Evolutionary conservation across 805 yeast species (phyloP), one percentile per base, ranked within the genome.

Genomic region (Wickerhamiella slavikovae): DNA sequence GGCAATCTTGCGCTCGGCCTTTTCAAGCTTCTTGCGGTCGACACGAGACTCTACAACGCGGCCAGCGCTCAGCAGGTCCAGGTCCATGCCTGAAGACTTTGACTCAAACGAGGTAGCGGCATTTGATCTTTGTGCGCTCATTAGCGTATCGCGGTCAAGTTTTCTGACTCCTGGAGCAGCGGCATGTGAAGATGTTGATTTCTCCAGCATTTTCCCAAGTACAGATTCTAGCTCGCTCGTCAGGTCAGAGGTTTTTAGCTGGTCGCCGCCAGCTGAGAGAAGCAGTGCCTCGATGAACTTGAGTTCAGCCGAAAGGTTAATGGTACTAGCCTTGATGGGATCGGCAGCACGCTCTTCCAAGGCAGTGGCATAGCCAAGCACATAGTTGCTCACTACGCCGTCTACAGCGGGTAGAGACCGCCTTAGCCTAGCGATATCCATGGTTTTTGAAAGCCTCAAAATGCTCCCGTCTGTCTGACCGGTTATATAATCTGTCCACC

Each of bases 1-100:
- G 15, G 94, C 95, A 49, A 89, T 83, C 61, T 89, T 89, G 45
- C 82, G 70, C 59, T 89, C 99, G 34, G 94, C 98, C 54, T 85
- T 89, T 49, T 83, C 94, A 44, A 89, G 69, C 54, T 89, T 89
- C 70, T 82, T 83, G 62, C 76, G 76, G 52, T 89, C 98, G 25
- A 89, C 99, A 46, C 91, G 68, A 26, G 91, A 72, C 52, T 89
- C 96, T 58, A 82, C 75, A 41, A 74, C 71, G 54, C 93, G 68
- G 33, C 93, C 94, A 0, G 92, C 64, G 14, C 52, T 44, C 38
- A 83, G 91, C 31, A 42, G 39, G 38, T 83, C 94, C 40, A 89
- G 74, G 47, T 82, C 94, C 36, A 69, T 66, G 13, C 28, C 35
- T 8, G 32, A 26, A 12, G 35, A 37, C 8, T 33, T 32, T n/a